A percentile compares a stretch with the other conserved stretches of the same genome.
Conservation (phyloP, 2,329 filamentous ascomycete genomes). For the Xylaria sp. region DNA sequence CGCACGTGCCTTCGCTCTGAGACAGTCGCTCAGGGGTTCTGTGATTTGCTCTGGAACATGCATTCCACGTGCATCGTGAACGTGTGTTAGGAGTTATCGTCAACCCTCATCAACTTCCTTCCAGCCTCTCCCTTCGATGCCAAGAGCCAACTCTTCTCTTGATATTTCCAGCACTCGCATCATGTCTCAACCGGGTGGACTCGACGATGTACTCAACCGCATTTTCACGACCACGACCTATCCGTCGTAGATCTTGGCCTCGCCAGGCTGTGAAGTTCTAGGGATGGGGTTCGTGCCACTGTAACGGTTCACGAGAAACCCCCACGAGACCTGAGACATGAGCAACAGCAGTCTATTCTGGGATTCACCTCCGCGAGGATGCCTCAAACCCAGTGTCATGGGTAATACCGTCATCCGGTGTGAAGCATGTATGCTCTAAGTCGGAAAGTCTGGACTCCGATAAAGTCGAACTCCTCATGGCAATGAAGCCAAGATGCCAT, state of each 20-base stretch:
- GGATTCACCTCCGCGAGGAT: not conserved
- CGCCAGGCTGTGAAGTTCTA: not conserved
- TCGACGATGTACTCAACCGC: too few species aligned
- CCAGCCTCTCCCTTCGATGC: too few species aligned
- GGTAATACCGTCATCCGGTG: too few species aligned
- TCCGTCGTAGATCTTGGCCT: not conserved
- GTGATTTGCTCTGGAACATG: not conserved
- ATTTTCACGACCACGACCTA: not conserved
- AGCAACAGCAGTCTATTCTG: not conserved
- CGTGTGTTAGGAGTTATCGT: not conserved
- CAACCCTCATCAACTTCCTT: not conserved
- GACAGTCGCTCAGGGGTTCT: not conserved
- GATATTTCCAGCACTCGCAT: too few species aligned
- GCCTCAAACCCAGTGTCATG: too few species aligned
- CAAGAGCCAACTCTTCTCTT: too few species aligned
- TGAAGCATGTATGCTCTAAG: too few species aligned
- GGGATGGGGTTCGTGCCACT: not conserved
- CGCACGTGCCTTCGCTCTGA: not conserved
- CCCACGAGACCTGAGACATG: not conserved
- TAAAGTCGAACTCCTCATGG: too few species aligned
- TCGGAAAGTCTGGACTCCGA: too few species aligned
- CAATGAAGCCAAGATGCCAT: too few species aligned
- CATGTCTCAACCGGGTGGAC: too few species aligned
- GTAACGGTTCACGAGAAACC: not conserved
- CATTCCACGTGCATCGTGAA: not conserved